A percentile compares a stretch with the other conserved stretches of the same genome.
phyloP scores from a whole-genome alignment of 2,329 filamentous ascomycete species.

The Bretziella fagacearum region DNA sequence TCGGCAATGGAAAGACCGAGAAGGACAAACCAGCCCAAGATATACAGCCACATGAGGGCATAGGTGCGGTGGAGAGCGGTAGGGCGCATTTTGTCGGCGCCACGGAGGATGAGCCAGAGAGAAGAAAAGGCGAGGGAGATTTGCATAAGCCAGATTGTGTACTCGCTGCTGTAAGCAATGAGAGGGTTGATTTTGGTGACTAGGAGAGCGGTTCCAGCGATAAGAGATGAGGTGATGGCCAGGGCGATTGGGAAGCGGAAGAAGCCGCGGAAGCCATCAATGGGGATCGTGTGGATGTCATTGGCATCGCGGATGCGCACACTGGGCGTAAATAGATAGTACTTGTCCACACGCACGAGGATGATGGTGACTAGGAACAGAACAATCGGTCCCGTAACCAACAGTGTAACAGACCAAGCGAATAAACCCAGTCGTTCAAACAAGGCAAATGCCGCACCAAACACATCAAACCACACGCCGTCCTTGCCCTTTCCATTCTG shows the following conservation, averaged over 20 bases:
- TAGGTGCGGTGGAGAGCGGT: slow-evolving; percentile 76
- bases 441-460: slow-evolving; percentile 62
- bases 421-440: slow-evolving; percentile 72
- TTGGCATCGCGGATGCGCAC: slow-evolving; percentile 40
- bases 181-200: slow-evolving; percentile 71
- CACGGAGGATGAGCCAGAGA: slow-evolving; percentile 68
- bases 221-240: slow-evolving; percentile 46
- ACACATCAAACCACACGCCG: slow-evolving; percentile 88
- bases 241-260: slow-evolving; percentile 71
- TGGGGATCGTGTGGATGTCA: slow-evolving; percentile 40
- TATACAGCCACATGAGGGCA: slow-evolving; percentile 68
- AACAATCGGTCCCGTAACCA: slow-evolving; percentile 62
- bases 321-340: slow-evolving; percentile 65
- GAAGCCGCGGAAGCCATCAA: slow-evolving; percentile 67
- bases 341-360: slow-evolving; percentile 57
- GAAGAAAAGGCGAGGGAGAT: slow-evolving; percentile 61
- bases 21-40: slow-evolving; percentile 54
- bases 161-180: slow-evolving; percentile 79
- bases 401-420: slow-evolving; percentile 66
- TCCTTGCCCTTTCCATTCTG: slow-evolving; percentile 48
- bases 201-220: slow-evolving; percentile 56
- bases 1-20: slow-evolving; percentile 60
- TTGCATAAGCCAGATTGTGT: slow-evolving; percentile 64
- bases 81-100: slow-evolving; percentile 63
- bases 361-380: slow-evolving; percentile 52